Percentiles rank a stretch among this genome's conserved stretches.
phyloP scores from a whole-genome alignment of 345 rosid species.

The Orychophragmus violaceus region DNA sequence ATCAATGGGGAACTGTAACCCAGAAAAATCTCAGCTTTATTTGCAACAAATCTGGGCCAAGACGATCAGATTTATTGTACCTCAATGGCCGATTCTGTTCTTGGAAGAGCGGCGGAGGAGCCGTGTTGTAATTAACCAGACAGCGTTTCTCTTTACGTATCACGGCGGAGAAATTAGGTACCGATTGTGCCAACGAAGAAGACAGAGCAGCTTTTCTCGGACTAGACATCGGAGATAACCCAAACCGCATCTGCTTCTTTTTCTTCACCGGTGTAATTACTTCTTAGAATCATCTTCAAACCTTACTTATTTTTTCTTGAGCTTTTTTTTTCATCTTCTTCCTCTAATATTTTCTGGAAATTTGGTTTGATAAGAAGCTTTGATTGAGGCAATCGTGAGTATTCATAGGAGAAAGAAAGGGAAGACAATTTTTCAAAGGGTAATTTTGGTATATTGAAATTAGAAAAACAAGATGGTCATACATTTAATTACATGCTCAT shows the following conservation, averaged over 20 bases:
- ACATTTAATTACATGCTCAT: no score
- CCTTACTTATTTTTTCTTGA: conserved; percentile 50
- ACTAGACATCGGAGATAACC: conserved; percentile 14
- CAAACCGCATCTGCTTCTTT: conserved; percentile 53
- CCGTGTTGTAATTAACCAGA: conserved; percentile 32
- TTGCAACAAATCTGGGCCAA: conserved; percentile 41
- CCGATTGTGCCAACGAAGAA: conserved; percentile 70
- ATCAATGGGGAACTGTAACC: neutral
- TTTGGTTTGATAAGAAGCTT: conserved; percentile 49
- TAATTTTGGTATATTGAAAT: no score
- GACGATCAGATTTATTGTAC: conserved; percentile 41
- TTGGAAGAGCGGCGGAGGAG: conserved; percentile 48
- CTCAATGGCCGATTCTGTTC: conserved; percentile 54
- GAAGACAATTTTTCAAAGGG: no score
- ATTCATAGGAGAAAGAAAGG: no score
- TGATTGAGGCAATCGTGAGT: conserved; percentile 62
- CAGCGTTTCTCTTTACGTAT: conserved; percentile 79
- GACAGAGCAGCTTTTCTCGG: conserved; percentile 12
- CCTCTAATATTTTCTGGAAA: conserved; percentile 17
- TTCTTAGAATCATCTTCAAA: conserved; percentile 30
- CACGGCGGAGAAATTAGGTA: conserved; percentile 73
- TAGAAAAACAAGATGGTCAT: no score
- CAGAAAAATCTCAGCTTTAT: conserved; percentile 12
- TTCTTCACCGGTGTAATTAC: conserved; percentile 1
- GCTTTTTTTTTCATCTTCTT: conserved; percentile 19